A percentile compares a stretch with the other conserved stretches of the same genome.
These are phyloP conservation scores for Yamadazyma paraphyllophila DNA, from an alignment of 805 yeast genomes.

Conservation along the genomic window DNA sequence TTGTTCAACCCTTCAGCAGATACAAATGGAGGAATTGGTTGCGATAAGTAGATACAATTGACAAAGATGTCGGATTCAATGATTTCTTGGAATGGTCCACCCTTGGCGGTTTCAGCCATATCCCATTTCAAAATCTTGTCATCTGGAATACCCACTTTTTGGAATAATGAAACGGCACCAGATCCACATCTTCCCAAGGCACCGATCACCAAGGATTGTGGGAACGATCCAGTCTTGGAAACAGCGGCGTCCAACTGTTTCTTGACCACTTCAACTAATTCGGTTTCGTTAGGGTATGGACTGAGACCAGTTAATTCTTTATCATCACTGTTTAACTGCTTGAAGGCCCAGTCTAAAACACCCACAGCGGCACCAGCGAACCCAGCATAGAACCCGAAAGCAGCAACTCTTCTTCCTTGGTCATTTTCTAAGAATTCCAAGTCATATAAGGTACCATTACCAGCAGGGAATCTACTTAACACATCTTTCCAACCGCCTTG, in stretches of 20 bases:
- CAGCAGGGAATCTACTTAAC: conserved; percentile 81
- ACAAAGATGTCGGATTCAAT: conserved; percentile 84
- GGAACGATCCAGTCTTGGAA: conserved; percentile 58
- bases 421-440: conserved; percentile 92
- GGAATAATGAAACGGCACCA: conserved; percentile 86
- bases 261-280: conserved; percentile 70
- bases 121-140: conserved; percentile 89
- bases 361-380: conserved; percentile 99
- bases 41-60: conserved; percentile 92
- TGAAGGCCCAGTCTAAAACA: conserved; percentile 89
- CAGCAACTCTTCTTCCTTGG: conserved; percentile 97
- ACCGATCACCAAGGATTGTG: conserved; percentile 87
- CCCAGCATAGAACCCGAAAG: conserved; percentile 99
- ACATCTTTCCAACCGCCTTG: conserved; percentile 98
- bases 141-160: conserved; percentile 84
- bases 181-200: conserved; percentile 99
- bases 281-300: conserved; percentile 75
- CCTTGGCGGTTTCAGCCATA: conserved; percentile 91
- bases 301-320: conserved; percentile 75
- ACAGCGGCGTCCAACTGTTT: conserved; percentile 54
- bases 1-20: conserved; percentile 64
- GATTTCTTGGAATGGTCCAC: conserved; percentile 96
- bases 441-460: conserved; percentile 89
- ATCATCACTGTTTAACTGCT: conserved; percentile 66
- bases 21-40: conserved; percentile 92